phyloP scores from a whole-genome alignment of 1,284 basidiomycete genomes.

The Irpex rosettiformis region DNA sequence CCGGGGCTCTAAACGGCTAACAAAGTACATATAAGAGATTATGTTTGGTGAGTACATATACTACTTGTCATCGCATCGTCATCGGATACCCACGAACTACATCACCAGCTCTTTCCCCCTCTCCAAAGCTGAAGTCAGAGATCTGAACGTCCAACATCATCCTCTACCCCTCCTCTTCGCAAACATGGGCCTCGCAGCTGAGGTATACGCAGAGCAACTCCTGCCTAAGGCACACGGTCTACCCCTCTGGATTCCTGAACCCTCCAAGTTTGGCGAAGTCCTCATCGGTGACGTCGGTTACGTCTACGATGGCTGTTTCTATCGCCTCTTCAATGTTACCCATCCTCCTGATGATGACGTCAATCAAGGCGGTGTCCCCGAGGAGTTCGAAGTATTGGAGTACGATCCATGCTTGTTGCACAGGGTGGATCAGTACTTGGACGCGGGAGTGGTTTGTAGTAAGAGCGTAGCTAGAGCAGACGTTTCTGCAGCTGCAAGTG shows the following conservation, averaged over 20 bases:
- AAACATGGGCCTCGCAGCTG: not conserved
- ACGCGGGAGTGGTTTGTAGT: not conserved
- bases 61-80: too few relatives aligned
- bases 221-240: constrained; percentile 10
- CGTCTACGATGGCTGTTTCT: constrained; percentile 5
- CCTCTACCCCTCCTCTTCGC: not conserved
- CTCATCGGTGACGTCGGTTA: constrained; percentile 8
- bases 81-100: too few relatives aligned
- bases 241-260: constrained; percentile 10
- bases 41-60: not conserved
- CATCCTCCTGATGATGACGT: not conserved
- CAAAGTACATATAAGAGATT: not conserved
- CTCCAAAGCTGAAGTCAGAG: too few relatives aligned
- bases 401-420: not conserved
- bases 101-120: too few relatives aligned
- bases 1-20: not conserved
- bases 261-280: constrained; percentile 1
- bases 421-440: not conserved
- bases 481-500: not conserved
- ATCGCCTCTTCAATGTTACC: constrained; percentile 5
- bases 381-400: not conserved
- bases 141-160: too few relatives aligned
- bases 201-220: constrained; percentile 16
- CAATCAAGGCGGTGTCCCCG: constrained; percentile 11
- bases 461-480: not conserved